These are phyloP conservation scores for Singerocomus rubriflavus DNA, from an alignment of 1,284 basidiomycete genomes.

Conservation along the genomic window DNA sequence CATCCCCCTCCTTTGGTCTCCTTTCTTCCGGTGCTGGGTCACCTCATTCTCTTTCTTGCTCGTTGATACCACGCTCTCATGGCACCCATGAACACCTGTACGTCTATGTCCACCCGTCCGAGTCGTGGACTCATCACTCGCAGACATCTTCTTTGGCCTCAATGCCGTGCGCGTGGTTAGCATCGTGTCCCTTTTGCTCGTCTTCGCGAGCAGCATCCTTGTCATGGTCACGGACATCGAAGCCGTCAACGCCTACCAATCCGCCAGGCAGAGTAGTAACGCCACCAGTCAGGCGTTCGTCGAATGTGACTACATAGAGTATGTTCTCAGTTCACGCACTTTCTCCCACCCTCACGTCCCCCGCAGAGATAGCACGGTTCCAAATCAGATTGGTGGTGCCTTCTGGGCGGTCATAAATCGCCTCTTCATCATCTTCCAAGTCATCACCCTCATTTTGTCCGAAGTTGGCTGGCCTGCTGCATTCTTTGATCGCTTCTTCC, in stretches of 20 bases:
- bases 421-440: slow-evolving; percentile 80
- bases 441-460: slow-evolving; percentile 73
- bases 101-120: slow-evolving; percentile 12
- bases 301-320: slow-evolving; percentile 79
- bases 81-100: slow-evolving; percentile 40
- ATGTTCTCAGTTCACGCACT: slow-evolving; percentile 28
- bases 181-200: slow-evolving; percentile 73
- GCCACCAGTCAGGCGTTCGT: slow-evolving; percentile 34
- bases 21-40: slow-evolving; percentile 30
- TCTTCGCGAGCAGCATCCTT: slow-evolving; percentile 80
- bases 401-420: slow-evolving; percentile 88
- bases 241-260: slow-evolving; percentile 65
- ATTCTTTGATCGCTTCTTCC: slow-evolving; percentile 81
- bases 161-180: slow-evolving; percentile 77
- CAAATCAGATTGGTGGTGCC: slow-evolving; percentile 84
- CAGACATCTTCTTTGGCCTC: slow-evolving; percentile 76
- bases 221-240: slow-evolving; percentile 78
- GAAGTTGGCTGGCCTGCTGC: slow-evolving; percentile 74
- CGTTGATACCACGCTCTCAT: slow-evolving; percentile 18
- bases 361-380: slow-evolving; percentile 72
- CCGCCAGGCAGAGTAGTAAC: slow-evolving; percentile 39
- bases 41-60: slow-evolving; percentile 19
- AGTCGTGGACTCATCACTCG: slow-evolving; percentile 1
- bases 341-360: slow-evolving; percentile 9
- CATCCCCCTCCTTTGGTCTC: slow-evolving; percentile 9